Evolutionary conservation across 495 filamentous ascomycete species (phyloP), one percentile per base, ranked within the genome.

Genomic region (Coniosporium apollinis): DNA sequence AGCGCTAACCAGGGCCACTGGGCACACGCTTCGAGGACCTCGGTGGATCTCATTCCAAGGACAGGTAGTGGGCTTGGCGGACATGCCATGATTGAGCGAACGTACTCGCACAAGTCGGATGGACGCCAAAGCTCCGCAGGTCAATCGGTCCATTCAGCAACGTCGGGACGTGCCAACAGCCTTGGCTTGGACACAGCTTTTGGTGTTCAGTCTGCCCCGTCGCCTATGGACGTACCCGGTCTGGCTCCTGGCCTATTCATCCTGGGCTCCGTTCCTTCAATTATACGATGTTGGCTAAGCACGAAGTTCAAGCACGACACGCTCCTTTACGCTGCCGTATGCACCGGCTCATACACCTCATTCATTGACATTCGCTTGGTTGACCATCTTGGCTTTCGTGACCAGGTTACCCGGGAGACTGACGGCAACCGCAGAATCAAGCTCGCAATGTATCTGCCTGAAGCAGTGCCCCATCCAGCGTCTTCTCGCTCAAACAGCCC

Each of bases 241-340:
- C 79, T 85, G 10, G 78, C 84, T 6, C 82, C 84, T 25, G 81
- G 79, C 1, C 63, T 92, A 21, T 82, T 83, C 44, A 62, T 87
- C 34, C 60, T 93, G 15, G 86, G 83, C 3, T 74, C 86, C 9
- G 82, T 86, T 6, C 89, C 89, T 16, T 79, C 81, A 18, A 92
- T 97, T 45, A 83, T 97, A 30, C 79, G 89, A 33, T 97, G 89
- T 61, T 96, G 91, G 87, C 62, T 96, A 36, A 79, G 76, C 5
- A 76, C 71, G 3, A 74, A 79, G 43, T 94, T 85, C 50, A 86
- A 85, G 0, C 83, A 87, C 43, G 74, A 78, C 37, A 71, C 82
- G 7, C 66, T 94, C 4, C 67, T 94, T 4, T 96, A 96, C 45
- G 89, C 89, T 18, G 85, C 78, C 19, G 65, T 94, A 14, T 97